Base-by-base conservation (phyloP, 495 filamentous ascomycete genomes). In the Cercophora newfieldiana region DNA sequence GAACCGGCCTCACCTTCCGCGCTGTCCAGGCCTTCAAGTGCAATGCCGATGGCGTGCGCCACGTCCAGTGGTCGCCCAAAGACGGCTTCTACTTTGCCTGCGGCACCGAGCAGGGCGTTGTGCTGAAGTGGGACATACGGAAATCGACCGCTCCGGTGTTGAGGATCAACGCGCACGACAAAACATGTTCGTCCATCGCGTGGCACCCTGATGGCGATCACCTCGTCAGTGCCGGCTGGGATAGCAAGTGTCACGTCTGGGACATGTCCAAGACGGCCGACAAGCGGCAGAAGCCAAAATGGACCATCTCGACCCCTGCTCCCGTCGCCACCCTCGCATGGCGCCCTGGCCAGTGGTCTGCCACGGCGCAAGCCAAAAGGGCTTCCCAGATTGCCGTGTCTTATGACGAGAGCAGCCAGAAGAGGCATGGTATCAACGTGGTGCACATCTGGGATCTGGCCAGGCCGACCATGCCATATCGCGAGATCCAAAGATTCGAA, bases 191-290 rank as follows among this genome's bases (percentile, higher is more conserved):
- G 63, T 83, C 91, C 4, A 88, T 99, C 55, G 92, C 96, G 68
- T 99, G 96, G 95, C 95, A 99, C 73, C 93, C 92, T 1, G 94
- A 97, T 75, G 95, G 95, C 29, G 91, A 91, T 65, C 91, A 98
- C 75, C 81, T 97, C 18, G 88, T 90, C 44, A 97, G 92, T 72
- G 93, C 90, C 25, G 90, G 94, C 44, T 82, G 85, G 25, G 95
- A 99, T 74, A 87, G 87, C 66, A 90, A 88, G 58, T 90, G 96
- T 69, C 88, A 94, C 72, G 88, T 98, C 31, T 99, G 96, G 96
- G 92, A 98, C 75, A 85, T 97, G 71, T 90, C 90, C 10, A 82
- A 85, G n/a, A 87, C 86, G 28, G 86, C 88, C 28, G 88, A 92
- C 67, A 88, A 91, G 72, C 85, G 91, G 55, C 92, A 93, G 76